phyloP scores from a whole-genome alignment of 768 basidiomycete genomes.

The Strobilomyces echinocephalus region DNA sequence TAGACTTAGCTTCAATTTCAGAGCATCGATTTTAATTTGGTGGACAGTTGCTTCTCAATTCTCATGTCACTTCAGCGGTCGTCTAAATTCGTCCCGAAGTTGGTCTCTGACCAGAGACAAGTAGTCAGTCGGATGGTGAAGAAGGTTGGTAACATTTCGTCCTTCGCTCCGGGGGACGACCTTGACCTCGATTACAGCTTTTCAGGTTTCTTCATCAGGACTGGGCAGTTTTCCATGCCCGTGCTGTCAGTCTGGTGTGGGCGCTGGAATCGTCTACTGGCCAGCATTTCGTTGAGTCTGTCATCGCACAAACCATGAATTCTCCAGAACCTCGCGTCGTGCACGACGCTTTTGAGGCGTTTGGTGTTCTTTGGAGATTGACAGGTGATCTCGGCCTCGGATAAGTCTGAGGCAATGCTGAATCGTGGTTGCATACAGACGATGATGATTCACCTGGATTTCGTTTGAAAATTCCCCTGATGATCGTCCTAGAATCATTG shows the following conservation, averaged over 20 bases:
- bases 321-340: constrained; percentile 45
- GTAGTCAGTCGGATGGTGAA: constrained; percentile 58
- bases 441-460: constrained; percentile 80
- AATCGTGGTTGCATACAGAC: constrained; percentile 41
- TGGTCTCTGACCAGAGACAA: constrained; percentile 51
- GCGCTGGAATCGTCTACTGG: constrained; percentile 53
- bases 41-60: constrained; percentile 60
- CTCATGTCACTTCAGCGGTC: constrained; percentile 52
- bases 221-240: constrained; percentile 69
- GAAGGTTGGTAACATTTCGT: constrained; percentile 31
- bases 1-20: constrained; percentile 8
- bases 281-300: constrained; percentile 69
- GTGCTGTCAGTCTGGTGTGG: constrained; percentile 83
- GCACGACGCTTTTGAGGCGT: constrained; percentile 72
- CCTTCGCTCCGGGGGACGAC: not conserved
- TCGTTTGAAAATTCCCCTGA: constrained; percentile 78
- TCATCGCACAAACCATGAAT: constrained; percentile 68
- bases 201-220: constrained; percentile 68
- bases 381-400: constrained; percentile 50
- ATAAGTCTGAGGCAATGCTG: not conserved
- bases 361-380: constrained; percentile 89
- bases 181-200: constrained; percentile 41
- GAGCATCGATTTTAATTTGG: constrained; percentile 53
- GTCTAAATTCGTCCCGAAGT: constrained; percentile 44
- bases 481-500: constrained; percentile 80